A percentile compares a stretch with the other conserved stretches of the same genome.
These are phyloP conservation scores for Penicillium olsonii DNA, from an alignment of 2,329 filamentous ascomycete genomes.

Conservation along the genomic window DNA sequence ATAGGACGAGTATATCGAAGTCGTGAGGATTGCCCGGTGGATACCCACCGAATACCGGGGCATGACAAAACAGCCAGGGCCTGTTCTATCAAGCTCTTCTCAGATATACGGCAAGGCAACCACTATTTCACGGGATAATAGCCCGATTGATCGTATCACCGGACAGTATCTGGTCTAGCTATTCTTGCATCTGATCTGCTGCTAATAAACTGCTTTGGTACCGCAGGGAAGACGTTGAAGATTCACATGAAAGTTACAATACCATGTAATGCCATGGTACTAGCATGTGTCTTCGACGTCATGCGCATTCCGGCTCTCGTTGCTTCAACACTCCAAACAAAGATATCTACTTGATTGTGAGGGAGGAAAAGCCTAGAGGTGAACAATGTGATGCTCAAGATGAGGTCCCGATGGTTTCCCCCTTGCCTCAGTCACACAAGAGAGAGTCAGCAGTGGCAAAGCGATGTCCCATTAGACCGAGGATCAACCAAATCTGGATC, in stretches of 20 bases:
- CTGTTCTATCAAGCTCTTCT: neutral
- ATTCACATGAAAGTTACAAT: slow-evolving; percentile 25
- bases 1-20: neutral
- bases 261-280: slow-evolving; percentile 19
- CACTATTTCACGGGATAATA: neutral
- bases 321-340: neutral
- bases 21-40: slow-evolving; percentile 12
- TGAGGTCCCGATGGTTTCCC: slow-evolving; percentile 15
- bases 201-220: neutral
- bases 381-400: neutral
- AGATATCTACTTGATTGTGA: neutral
- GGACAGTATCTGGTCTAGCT: neutral
- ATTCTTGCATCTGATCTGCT: neutral
- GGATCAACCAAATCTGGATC: slow-evolving; percentile 38
- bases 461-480: slow-evolving; percentile 39
- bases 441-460: slow-evolving; percentile 12
- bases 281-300: slow-evolving; percentile 24
- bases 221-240: neutral
- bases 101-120: neutral
- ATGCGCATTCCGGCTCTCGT: slow-evolving; percentile 12
- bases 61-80: slow-evolving; percentile 19
- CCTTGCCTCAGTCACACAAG: neutral
- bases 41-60: slow-evolving; percentile 28
- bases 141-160: neutral
- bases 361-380: neutral